phyloP scores from a whole-genome alignment of 2,329 filamentous ascomycete species.

The Cercospora zeina region DNA sequence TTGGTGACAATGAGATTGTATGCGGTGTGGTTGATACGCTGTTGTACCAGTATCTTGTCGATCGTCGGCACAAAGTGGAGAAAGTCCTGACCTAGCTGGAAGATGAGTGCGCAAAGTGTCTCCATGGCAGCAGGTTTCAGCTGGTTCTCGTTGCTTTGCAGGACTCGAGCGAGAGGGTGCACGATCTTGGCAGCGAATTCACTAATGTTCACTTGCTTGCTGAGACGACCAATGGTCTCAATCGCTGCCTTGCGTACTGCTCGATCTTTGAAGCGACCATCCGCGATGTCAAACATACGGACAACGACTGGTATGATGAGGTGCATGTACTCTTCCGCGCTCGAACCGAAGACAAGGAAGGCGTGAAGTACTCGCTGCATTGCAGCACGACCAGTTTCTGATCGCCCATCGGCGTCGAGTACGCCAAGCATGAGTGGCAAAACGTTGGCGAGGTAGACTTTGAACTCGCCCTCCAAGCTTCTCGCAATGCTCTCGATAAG shows the following conservation, averaged over 20 bases:
- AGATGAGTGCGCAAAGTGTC: constrained; percentile 90
- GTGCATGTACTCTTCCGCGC: constrained; percentile 98
- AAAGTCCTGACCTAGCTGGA: constrained; percentile 94
- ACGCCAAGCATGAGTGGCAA: constrained; percentile 93
- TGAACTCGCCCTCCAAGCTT: constrained; percentile 95
- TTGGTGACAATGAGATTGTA: constrained; percentile 92
- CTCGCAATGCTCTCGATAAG: constrained; percentile 91
- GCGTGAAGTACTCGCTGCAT: constrained; percentile 76
- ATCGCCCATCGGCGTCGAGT: constrained; percentile 81
- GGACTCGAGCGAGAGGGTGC: constrained; percentile 82
- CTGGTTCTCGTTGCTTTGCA: constrained; percentile 69
- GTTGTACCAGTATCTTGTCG: constrained; percentile 75
- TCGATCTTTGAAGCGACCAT: constrained; percentile 43
- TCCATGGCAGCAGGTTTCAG: constrained; percentile 83
- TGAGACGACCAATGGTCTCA: constrained; percentile 90
- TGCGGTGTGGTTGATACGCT: constrained; percentile 84
- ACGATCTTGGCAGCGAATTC: constrained; percentile 97
- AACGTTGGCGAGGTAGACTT: constrained; percentile 85
- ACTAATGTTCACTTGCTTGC: constrained; percentile 93
- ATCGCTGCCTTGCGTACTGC: constrained; percentile 85
- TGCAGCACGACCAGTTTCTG: constrained; percentile 55
- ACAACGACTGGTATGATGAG: constrained; percentile 96
- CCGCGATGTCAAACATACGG: constrained; percentile 78
- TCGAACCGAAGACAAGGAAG: constrained; percentile 92
- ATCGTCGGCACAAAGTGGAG: constrained; percentile 91